phyloP scores from a whole-genome alignment of 495 filamentous ascomycete genomes.

The Tuber calosporum region DNA sequence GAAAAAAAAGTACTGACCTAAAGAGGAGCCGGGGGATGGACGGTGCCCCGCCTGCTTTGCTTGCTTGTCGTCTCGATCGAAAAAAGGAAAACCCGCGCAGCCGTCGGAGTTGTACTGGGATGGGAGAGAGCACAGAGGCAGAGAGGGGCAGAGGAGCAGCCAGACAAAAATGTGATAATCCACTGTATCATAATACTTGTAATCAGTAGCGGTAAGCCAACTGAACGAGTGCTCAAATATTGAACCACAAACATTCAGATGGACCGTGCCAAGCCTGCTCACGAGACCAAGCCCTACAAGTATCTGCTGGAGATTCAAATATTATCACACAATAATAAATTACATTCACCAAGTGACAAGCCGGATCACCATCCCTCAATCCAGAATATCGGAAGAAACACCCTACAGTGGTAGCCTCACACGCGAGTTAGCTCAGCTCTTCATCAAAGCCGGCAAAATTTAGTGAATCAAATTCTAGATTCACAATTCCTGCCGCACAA shows the following conservation, averaged over 20 bases:
- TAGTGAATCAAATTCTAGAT: background rate
- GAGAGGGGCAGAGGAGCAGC: background rate
- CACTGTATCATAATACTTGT: background rate
- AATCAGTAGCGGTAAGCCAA: too few species aligned
- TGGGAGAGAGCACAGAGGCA: background rate
- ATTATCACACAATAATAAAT: background rate
- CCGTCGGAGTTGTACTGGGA: background rate
- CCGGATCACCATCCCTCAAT: background rate
- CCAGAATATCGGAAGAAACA: background rate
- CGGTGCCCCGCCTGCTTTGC: background rate
- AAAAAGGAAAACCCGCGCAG: background rate
- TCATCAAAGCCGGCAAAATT: background rate
- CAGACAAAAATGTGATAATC: background rate
- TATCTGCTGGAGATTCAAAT: background rate
- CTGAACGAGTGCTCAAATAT: background rate
- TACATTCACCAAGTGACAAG: background rate
- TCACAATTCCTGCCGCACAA: background rate
- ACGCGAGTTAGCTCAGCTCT: background rate
- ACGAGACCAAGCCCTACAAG: background rate
- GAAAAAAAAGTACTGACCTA: background rate
- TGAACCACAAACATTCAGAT: background rate
- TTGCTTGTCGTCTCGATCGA: background rate
- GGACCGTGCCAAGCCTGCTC: background rate
- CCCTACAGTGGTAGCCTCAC: background rate
- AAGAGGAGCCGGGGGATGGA: background rate